Evolutionary conservation across 768 basidiomycete species (phyloP).

Genomic region (Leccinum imitatum): DNA sequence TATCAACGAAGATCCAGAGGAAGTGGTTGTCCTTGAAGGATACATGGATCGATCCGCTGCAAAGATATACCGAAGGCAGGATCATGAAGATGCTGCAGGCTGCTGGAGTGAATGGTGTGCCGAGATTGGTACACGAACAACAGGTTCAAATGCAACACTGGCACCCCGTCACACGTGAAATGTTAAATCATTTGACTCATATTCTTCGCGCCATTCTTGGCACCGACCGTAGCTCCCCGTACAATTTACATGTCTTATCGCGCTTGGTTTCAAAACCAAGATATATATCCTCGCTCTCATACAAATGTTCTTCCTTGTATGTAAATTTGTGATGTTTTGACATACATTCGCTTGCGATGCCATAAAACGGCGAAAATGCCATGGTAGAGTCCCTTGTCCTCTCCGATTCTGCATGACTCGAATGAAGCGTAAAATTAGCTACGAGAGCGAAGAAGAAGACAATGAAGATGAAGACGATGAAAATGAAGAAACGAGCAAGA

Average conservation of each 20-base stretch:
- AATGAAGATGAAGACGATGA: background rate
- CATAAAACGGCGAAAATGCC: background rate
- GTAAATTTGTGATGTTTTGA: background rate
- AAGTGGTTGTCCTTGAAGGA: constrained; percentile 11
- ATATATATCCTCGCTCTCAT: background rate
- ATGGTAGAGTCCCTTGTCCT: background rate
- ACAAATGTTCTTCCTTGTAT: background rate
- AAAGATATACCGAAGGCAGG: background rate
- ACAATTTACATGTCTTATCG: background rate
- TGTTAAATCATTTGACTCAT: constrained; percentile 3
- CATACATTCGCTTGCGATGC: background rate
- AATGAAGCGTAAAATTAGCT: background rate
- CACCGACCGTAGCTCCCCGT: background rate
- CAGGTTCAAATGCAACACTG: background rate
- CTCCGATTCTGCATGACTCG: background rate
- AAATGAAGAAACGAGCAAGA: background rate
- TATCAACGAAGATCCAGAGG: background rate
- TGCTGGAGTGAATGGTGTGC: background rate
- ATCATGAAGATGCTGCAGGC: background rate
- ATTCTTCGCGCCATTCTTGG: background rate
- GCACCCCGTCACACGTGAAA: background rate
- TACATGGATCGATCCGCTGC: constrained; percentile 3
- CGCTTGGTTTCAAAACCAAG: background rate
- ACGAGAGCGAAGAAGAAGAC: background rate
- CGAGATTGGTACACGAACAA: background rate